These are phyloP conservation scores for Aspergillus tanneri DNA, from an alignment of 2,329 filamentous ascomycete genomes.

Conservation along the genomic window DNA sequence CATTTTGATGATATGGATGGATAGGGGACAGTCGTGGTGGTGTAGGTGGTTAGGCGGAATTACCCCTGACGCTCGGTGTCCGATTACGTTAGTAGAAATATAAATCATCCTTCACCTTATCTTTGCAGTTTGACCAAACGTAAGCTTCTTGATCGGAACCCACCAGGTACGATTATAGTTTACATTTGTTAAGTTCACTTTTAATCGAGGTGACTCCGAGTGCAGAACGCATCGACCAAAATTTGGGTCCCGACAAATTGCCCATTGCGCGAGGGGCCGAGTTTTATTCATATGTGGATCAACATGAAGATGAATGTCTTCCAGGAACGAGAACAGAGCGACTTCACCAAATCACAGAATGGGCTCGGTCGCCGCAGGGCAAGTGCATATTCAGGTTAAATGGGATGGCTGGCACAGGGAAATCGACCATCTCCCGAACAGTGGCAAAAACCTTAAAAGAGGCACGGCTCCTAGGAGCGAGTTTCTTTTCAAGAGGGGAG, in stretches of 20 bases:
- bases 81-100: too few species aligned
- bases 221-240: slow-evolving; percentile 8
- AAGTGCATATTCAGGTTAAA: slow-evolving; percentile 7
- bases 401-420: slow-evolving; percentile 32
- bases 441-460: slow-evolving; percentile 13
- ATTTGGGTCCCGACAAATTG: slow-evolving; percentile 17
- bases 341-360: slow-evolving; percentile 22
- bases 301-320: slow-evolving; percentile 21
- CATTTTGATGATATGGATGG: too few species aligned
- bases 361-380: slow-evolving; percentile 18
- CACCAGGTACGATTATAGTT: too few species aligned
- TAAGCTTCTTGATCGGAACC: too few species aligned
- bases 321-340: slow-evolving; percentile 22
- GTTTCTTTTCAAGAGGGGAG: slow-evolving; percentile 50
- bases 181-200: too few species aligned
- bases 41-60: too few species aligned
- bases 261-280: slow-evolving; percentile 3
- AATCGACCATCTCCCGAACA: neutral
- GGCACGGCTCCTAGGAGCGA: slow-evolving; percentile 31
- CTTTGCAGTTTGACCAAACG: too few species aligned
- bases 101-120: too few species aligned
- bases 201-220: neutral
- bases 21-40: too few species aligned
- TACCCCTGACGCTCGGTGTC: too few species aligned
- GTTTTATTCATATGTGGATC: slow-evolving; percentile 19